phyloP scores from a whole-genome alignment of 495 filamentous ascomycete genomes.

The Podospora pseudocomata region DNA sequence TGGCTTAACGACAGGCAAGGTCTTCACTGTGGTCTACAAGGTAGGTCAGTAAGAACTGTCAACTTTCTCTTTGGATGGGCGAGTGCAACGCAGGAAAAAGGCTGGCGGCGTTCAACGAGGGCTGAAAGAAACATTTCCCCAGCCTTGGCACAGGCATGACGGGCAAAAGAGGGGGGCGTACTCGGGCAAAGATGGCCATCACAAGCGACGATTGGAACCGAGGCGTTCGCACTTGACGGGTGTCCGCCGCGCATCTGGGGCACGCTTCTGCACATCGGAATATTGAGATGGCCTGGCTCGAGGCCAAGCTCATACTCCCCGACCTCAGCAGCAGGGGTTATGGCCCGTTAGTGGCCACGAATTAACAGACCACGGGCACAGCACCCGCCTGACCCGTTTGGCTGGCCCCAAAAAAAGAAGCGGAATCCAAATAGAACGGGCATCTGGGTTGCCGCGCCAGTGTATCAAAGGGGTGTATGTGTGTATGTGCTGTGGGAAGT shows the following conservation, averaged over 20 bases:
- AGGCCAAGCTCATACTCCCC: not conserved
- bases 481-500: not conserved
- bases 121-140: not conserved
- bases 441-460: not conserved
- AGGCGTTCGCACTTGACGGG: conserved; percentile 1
- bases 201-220: not conserved
- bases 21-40: conserved; percentile 59
- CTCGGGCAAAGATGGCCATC: conserved; percentile 1
- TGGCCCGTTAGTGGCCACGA: conserved; percentile 14
- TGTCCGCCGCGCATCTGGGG: conserved; percentile 4
- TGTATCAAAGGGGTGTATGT: not conserved
- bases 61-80: not conserved
- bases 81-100: not conserved
- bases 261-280: conserved; percentile 11
- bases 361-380: conserved; percentile 21
- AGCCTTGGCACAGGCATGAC: not conserved
- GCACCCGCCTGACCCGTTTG: conserved; percentile 12
- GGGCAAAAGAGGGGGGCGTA: not conserved
- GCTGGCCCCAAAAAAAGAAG: conserved; percentile 16
- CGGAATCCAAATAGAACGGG: conserved; percentile 12
- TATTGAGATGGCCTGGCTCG: not conserved
- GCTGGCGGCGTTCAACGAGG: not conserved
- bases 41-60: conserved; percentile 20
- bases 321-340: not conserved
- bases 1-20: conserved; percentile 72